Conservation (phyloP, 805 yeast species). For the Zygosaccharomyces pseudorouxii region DNA sequence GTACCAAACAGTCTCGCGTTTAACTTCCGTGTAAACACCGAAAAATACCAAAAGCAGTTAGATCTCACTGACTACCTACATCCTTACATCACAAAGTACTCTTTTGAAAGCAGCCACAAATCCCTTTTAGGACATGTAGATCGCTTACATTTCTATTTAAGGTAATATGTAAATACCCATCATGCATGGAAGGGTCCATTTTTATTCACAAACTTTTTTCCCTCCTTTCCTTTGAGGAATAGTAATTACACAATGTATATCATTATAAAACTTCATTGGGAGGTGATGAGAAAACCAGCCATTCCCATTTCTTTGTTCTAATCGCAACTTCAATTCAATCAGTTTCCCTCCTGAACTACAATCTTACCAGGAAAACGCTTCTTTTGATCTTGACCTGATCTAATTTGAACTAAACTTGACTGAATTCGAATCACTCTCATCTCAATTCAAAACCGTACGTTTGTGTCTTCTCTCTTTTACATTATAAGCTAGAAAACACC, state of each 20-base stretch:
- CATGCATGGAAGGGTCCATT: slow-evolving; percentile 1
- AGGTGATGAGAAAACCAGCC: not conserved
- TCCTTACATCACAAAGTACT: not conserved
- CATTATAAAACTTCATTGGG: not conserved
- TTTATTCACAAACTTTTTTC: not conserved
- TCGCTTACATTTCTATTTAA: slow-evolving; percentile 1
- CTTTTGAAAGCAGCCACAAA: not conserved
- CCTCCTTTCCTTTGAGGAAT: not conserved
- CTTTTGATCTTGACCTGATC: no score
- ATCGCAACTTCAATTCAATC: not conserved
- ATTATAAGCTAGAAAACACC: not conserved
- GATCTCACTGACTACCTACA: not conserved
- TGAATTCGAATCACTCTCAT: no score
- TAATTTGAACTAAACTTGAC: no score
- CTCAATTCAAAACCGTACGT: no score
- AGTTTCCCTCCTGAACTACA: no score
- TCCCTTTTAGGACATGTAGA: not conserved
- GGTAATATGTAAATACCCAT: not conserved
- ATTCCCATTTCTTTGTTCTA: not conserved
- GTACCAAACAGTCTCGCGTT: not conserved
- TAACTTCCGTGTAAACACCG: not conserved
- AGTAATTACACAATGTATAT: not conserved
- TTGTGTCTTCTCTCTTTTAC: not conserved
- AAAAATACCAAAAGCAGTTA: no score
- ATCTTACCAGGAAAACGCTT: no score